Base-by-base conservation (phyloP, 225 moss, liverwort and hornwort species). In the Pleurozium schreberi region DNA sequence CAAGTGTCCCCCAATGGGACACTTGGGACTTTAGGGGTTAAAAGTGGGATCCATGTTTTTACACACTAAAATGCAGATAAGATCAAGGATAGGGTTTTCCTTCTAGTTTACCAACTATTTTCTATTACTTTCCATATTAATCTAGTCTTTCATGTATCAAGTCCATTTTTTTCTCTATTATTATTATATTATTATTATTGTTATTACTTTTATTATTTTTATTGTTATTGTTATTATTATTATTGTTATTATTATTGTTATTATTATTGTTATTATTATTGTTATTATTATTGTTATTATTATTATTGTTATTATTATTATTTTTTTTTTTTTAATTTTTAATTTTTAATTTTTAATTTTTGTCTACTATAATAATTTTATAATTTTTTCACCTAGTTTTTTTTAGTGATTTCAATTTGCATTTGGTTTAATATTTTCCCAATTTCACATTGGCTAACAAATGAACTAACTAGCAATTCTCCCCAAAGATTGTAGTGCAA, bases 61-160 rank as follows among this genome's bases (percentile, higher is more conserved):
- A 36, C 2, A 36, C 14, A 22, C 4, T 31, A 3, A 77, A 53
- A 21, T 13, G 13, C 34, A 21, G 13, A 22, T 75, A 20, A 75
- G 2, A 75, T 33, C 33, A 50, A 50, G 0, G 1, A 21, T 52
- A 0, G 3, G 0, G 12, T 49, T 28, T 33, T 3, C 30, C 4
- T 11, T 60, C 11, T 1, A 19, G 8, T 8, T 76, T 75, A 75
- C 7, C 1, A 50, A 0, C 21, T 20, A 50, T 75, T 34, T 34
- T 34, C 5, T 20, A 20, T 50, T 20, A 20, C 33, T 34, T 50
- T 8, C 12, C 34, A 33, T 5, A 7, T 12, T 19, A 3, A 33
- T 19, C 18, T 1, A 49, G 0, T 19, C 31, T 75, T 75, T 33
- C 19, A 43, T 16, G 2, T 47, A 11, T 1, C 2, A 0, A 49